Percentiles rank a stretch among this genome's conserved stretches.
Conservation (phyloP, 352 stramenopile species). For the Globisporangium nagaii region DNA sequence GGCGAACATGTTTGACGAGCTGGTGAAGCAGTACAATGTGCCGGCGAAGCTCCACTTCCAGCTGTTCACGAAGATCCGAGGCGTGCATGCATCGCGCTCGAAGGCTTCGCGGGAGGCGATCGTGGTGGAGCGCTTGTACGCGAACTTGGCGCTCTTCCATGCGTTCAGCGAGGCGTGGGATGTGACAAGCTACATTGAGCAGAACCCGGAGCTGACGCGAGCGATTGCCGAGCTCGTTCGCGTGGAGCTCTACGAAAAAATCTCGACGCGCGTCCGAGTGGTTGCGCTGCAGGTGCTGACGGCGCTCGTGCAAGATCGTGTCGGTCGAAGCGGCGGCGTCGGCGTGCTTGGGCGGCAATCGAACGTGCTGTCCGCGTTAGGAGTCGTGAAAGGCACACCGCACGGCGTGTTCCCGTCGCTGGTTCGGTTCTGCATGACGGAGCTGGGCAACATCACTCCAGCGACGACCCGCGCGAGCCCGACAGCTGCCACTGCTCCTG, state of each 20-base stretch:
- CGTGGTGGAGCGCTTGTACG: slow-evolving; percentile 64
- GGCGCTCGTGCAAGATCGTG: slow-evolving; percentile 72
- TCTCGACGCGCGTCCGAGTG: slow-evolving; percentile 55
- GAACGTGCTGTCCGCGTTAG: slow-evolving; percentile 68
- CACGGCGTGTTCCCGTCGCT: slow-evolving; percentile 81
- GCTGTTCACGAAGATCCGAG: slow-evolving; percentile 61
- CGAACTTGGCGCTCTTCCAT: slow-evolving; percentile 69
- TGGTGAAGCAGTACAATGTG: slow-evolving; percentile 48
- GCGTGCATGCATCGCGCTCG: slow-evolving; percentile 28
- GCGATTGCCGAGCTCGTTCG: slow-evolving; percentile 71
- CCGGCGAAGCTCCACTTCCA: slow-evolving; percentile 68
- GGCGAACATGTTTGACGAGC: slow-evolving; percentile 38
- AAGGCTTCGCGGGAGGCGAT: slow-evolving; percentile 33
- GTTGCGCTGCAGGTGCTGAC: slow-evolving; percentile 67
- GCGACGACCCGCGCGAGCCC: not conserved
- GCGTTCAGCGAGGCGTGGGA: slow-evolving; percentile 71
- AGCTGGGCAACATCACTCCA: slow-evolving; percentile 38
- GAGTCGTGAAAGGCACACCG: slow-evolving; percentile 70
- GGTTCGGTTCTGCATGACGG: slow-evolving; percentile 72
- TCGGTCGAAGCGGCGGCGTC: slow-evolving; percentile 54
- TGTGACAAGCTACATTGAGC: slow-evolving; percentile 72
- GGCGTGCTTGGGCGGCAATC: slow-evolving; percentile 74
- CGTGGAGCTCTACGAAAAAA: slow-evolving; percentile 54
- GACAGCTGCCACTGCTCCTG: slow-evolving; percentile 2
- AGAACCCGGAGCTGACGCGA: slow-evolving; percentile 69